A percentile compares a stretch with the other conserved stretches of the same genome.
phyloP scores from a whole-genome alignment of 768 basidiomycete species.

The Leccinum broughii region DNA sequence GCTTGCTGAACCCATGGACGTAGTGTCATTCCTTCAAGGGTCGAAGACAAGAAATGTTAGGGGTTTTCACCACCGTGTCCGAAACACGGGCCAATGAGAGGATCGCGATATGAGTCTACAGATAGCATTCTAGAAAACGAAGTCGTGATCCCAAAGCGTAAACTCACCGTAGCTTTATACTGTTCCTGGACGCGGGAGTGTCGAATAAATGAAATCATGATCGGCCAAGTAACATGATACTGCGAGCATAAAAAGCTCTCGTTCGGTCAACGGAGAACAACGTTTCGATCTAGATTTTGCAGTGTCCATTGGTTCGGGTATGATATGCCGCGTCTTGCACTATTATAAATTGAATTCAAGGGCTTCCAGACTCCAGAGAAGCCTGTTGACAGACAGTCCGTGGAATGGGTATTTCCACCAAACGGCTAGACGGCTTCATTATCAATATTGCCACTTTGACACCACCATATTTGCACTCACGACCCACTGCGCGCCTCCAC shows the following conservation, averaged over 20 bases:
- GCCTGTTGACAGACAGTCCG: constrained; percentile 1
- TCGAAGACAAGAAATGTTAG: constrained; percentile 3
- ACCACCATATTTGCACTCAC: neutral
- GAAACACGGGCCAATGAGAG: constrained; percentile 19
- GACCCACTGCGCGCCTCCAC: constrained; percentile 6
- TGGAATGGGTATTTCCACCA: constrained; percentile 16
- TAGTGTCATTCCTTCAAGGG: constrained; percentile 9
- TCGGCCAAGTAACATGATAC: too few species aligned
- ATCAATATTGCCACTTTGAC: neutral
- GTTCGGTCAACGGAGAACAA: too few species aligned
- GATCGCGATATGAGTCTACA: constrained; percentile 14
- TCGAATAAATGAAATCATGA: too few species aligned
- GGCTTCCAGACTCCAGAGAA: neutral
- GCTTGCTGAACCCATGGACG: neutral
- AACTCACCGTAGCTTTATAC: neutral
- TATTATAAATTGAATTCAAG: neutral
- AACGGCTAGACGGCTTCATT: constrained; percentile 1
- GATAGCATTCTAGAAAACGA: constrained; percentile 15
- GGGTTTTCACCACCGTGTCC: constrained; percentile 13
- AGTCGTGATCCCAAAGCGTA: constrained; percentile 4
- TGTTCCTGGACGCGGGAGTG: constrained; percentile 18
- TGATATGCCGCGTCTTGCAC: neutral
- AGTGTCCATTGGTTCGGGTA: neutral
- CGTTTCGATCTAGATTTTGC: too few species aligned
- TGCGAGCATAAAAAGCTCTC: too few species aligned